phyloP scores from a whole-genome alignment of 192 early-diverging fungal species.

The Entomortierella beljakovae region DNA sequence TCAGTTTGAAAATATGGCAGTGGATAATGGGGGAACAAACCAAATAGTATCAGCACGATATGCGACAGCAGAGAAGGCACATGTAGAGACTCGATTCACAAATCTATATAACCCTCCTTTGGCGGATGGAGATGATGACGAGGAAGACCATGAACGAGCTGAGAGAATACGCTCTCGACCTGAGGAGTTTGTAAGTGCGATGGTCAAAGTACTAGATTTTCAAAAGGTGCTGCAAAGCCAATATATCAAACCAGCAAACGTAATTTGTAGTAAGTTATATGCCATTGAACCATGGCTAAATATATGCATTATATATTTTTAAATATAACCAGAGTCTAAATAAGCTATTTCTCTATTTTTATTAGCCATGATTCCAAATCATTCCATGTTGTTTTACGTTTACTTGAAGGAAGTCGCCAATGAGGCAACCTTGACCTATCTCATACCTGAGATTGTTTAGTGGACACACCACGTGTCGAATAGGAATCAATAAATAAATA shows the following conservation, averaged over 20 bases:
- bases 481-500: background rate
- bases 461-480: background rate
- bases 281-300: background rate
- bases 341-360: background rate
- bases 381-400: conserved; percentile 35
- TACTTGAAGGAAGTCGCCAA: conserved; percentile 25
- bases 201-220: conserved; percentile 80
- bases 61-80: conserved; percentile 47
- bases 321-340: background rate
- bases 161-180: conserved; percentile 52
- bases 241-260: conserved; percentile 79
- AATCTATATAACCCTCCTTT: conserved; percentile 25
- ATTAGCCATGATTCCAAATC: conserved; percentile 23
- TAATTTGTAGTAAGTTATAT: conserved; percentile 75
- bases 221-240: conserved; percentile 82
- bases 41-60: conserved; percentile 9
- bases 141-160: conserved; percentile 30
- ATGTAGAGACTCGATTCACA: conserved; percentile 36
- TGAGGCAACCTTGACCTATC: conserved; percentile 27
- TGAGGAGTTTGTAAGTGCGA: conserved; percentile 69
- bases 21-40: background rate
- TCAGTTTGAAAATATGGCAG: background rate
- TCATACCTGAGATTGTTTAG: conserved; percentile 18
- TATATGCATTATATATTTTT: background rate
- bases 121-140: conserved; percentile 13